Base-by-base conservation (phyloP, 257 asterid genomes). In the Capsicum baccatum region DNA sequence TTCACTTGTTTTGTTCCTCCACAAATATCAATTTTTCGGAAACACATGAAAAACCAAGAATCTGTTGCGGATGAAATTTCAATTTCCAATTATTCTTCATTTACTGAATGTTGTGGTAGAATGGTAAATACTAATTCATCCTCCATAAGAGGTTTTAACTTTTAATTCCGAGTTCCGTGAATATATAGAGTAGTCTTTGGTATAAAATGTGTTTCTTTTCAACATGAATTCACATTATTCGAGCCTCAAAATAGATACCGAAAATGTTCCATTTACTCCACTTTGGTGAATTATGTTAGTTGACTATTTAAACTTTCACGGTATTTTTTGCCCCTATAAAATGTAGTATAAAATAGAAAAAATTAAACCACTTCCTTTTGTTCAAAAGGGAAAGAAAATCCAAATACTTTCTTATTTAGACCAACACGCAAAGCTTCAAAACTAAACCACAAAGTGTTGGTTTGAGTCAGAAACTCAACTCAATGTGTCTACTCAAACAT, bases 401-500 rank as follows among this genome's bases (percentile, higher is more conserved):
- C 21, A 54, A 39, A 14, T 26, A 14, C 64, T 76, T 54, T 47
- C 1, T 16, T 33, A 54, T 78, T 78, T 54, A 66, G 69, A 55
- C 91, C 90, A 80, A 84, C 80, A 67, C 93, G 83, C 80, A 94
- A 91, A 85, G 84, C 79, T 64, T 85, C 12, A 79, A 62, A 83
- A 79, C 42, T 86, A 89, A 85, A 39, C 44, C 3, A 39, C 44
- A 92, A 88, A 57, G 83, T 64, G 50, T 78, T 26, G 82, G 52
- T 79, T 84, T 26, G 64, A 85, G 87, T 85, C 90, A 88, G 88
- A 42, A 8, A 83, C 80, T 84, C 85, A 83, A 88, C 80, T 85
- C 85, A 83, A 88, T 89, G 87, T 91, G 93, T 89, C 90, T 79
- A 85, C 85, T 91, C 91, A 83, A 83, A 85, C 86, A 89, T 84